Conservation (phyloP, 305 asterid genomes). For the Euphrasia arctica region DNA sequence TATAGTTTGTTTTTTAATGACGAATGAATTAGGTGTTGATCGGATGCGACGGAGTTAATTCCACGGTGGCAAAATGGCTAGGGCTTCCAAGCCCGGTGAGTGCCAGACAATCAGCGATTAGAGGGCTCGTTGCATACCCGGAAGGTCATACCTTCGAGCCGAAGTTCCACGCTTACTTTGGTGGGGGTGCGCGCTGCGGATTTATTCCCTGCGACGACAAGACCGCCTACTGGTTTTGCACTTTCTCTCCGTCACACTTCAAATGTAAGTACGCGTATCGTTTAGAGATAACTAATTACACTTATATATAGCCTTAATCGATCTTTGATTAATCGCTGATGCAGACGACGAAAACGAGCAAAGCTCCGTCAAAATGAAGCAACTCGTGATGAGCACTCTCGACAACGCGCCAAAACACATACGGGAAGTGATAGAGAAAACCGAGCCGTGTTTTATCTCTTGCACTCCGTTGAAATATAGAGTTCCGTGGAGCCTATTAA, state of each 20-base stretch:
- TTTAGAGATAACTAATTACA: too few species aligned
- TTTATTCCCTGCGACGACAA: conserved; percentile 58
- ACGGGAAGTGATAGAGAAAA: conserved; percentile 38
- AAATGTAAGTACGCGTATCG: conserved; percentile 37
- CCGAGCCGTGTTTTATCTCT: conserved; percentile 35
- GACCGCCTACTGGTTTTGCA: conserved; percentile 71
- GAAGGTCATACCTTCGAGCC: conserved; percentile 55
- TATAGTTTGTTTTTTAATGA: too few species aligned
- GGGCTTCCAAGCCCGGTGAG: conserved; percentile 50
- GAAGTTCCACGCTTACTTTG: conserved; percentile 42
- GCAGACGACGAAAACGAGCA: conserved; percentile 40
- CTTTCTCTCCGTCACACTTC: conserved; percentile 42
- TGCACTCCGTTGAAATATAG: conserved; percentile 38
- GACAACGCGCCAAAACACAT: conserved; percentile 24
- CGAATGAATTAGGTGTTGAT: conserved; percentile 46
- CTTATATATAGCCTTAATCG: neutral
- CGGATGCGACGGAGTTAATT: conserved; percentile 81
- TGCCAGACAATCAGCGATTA: conserved; percentile 55
- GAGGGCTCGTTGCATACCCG: conserved; percentile 59
- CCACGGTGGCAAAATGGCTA: conserved; percentile 61
- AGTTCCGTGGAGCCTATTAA: conserved; percentile 40
- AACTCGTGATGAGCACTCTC: conserved; percentile 38
- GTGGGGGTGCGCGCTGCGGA: conserved; percentile 65
- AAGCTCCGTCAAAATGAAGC: conserved; percentile 48
- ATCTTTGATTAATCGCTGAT: neutral